Conservation (phyloP, 257 asterid genomes). For the Salvia miltiorrhiza region DNA sequence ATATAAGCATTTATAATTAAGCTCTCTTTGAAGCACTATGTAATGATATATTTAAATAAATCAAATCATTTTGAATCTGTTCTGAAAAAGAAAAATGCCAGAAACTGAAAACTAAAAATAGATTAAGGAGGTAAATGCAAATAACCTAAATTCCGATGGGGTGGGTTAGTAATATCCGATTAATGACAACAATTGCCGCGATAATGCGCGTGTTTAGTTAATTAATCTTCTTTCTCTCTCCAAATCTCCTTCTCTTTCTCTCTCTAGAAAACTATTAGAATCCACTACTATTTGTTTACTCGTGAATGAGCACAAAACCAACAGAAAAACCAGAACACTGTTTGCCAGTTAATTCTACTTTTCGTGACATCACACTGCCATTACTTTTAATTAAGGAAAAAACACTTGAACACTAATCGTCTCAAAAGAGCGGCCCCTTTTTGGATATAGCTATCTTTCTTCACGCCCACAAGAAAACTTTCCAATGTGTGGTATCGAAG, state of each 20-base stretch:
- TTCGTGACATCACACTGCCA: neutral
- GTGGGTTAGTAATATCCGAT: neutral
- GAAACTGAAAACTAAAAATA: neutral
- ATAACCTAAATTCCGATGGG: neutral
- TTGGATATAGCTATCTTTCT: conserved; percentile 5
- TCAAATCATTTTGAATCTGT: too few relatives aligned
- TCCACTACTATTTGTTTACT: too few relatives aligned
- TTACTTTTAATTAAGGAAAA: conserved; percentile 2
- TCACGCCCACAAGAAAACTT: neutral
- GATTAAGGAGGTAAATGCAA: conserved; percentile 7
- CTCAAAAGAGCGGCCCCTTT: conserved; percentile 14
- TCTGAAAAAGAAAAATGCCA: neutral
- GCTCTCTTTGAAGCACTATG: too few relatives aligned
- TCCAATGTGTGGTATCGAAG: neutral
- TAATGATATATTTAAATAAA: too few relatives aligned
- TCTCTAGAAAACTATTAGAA: too few relatives aligned
- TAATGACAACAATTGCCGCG: conserved; percentile 12
- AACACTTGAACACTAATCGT: neutral
- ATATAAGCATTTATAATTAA: too few relatives aligned
- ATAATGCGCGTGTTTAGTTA: too few relatives aligned
- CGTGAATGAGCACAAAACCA: neutral
- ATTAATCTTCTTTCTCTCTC: too few relatives aligned
- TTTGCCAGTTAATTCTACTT: neutral
- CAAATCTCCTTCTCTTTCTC: too few relatives aligned
- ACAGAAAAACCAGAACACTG: conserved; percentile 4